Evolutionary conservation across 768 basidiomycete genomes (phyloP), one percentile per base, ranked within the genome.

Genomic region (Pulveroboletus sp.): DNA sequence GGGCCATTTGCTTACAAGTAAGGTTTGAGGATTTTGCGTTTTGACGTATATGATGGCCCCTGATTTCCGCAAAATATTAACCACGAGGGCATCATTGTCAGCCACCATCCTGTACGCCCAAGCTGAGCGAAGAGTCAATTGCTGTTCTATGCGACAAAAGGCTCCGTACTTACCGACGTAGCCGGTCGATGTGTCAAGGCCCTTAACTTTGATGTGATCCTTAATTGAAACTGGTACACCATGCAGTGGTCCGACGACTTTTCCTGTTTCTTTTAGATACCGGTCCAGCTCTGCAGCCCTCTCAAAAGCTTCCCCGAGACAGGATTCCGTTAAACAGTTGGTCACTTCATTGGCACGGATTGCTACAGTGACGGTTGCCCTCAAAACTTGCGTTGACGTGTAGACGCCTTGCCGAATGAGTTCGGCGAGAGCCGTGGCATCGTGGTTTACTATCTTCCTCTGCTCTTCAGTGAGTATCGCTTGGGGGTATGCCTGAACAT

Each of bases 241-340:
- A 44, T 76, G 74, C 20, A 76, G 55, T 6, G 73, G 75, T n/a
- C 74, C 74, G 9, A 79, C 64, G 23, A 74, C 68, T 35, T 72
- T 66, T 16, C 80, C 80, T 0, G 77, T 82, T 47, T 65, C 53
- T 14, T 58, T 46, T 27, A 78, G 60, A 58, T 78, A 60, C 20
- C 65, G 70, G 56, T 84, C 82, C 19, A 83, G 67, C 53, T 79
- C 68, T 42, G 57, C 64, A 5, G 83, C 82, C 35, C 73, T 68
- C 44, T 62, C 53, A 36, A 80, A 63, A 4, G 73, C 78, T n/a
- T 76, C 70, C 19, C 78, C 74, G 51, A 81, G 69, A 52, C 80
- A 81, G 42, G 83, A 76, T 51, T 83, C 81, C 14, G 79, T 78
- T 19, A 82, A 62, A 57, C 80, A 82, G 53, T 78, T 78, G 6